A percentile compares a stretch with the other conserved stretches of the same genome.
phyloP scores from a whole-genome alignment of 2,329 filamentous ascomycete species.

The Knufia petricola region DNA sequence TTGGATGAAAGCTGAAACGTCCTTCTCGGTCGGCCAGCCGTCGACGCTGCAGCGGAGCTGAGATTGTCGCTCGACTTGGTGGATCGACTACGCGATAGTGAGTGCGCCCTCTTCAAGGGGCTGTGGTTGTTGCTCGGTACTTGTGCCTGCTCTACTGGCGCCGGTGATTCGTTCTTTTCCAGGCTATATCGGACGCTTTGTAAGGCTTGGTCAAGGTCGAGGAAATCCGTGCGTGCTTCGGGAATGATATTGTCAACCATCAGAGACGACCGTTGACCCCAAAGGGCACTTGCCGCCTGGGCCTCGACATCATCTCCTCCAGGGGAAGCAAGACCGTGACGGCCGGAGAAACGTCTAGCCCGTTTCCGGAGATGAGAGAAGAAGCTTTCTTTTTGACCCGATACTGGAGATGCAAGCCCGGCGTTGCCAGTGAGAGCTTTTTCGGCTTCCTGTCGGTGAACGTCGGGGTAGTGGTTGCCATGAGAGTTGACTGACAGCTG shows the following conservation, averaged over 20 bases:
- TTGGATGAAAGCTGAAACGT: slow-evolving; percentile 61
- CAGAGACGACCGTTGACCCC: slow-evolving; percentile 79
- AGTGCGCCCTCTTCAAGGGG: slow-evolving; percentile 20
- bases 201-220: slow-evolving; percentile 52
- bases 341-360: slow-evolving; percentile 81
- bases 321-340: slow-evolving; percentile 74
- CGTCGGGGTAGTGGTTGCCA: slow-evolving; percentile 84
- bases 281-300: slow-evolving; percentile 84
- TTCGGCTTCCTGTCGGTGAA: slow-evolving; percentile 85
- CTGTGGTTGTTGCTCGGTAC: slow-evolving; percentile 15
- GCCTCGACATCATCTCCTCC: slow-evolving; percentile 80
- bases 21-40: slow-evolving; percentile 70
- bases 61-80: slow-evolving; percentile 17
- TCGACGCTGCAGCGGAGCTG: slow-evolving; percentile 47
- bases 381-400: slow-evolving; percentile 85
- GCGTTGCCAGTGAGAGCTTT: slow-evolving; percentile 74
- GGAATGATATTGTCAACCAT: slow-evolving; percentile 50
- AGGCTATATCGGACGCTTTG: slow-evolving; percentile 52
- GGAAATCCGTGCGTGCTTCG: slow-evolving; percentile 41
- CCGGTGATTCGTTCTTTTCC: slow-evolving; percentile 28
- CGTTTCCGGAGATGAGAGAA: slow-evolving; percentile 95
- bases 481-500: slow-evolving; percentile 88
- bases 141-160: slow-evolving; percentile 3
- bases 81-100: slow-evolving; percentile 19
- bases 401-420: slow-evolving; percentile 65